A percentile compares a stretch with the other conserved stretches of the same genome.
Evolutionary conservation across 805 yeast species (phyloP).

Genomic region (Sugiyamaella boreocaroliniensis): DNA sequence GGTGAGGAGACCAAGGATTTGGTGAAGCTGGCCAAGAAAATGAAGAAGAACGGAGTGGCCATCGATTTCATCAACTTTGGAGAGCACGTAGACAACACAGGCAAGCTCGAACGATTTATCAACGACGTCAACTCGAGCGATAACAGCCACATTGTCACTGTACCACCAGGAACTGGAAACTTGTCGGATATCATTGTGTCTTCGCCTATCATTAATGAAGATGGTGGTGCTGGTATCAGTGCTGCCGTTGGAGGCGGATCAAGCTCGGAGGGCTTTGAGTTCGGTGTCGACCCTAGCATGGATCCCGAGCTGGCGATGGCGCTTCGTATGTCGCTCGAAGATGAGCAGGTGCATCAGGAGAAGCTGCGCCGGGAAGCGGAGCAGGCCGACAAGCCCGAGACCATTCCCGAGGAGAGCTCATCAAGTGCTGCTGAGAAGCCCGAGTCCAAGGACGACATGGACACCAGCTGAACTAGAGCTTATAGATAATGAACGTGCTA

Average conservation of each 20-base stretch:
- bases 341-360: slow-evolving; percentile 87
- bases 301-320: slow-evolving; percentile 98
- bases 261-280: slow-evolving; percentile 39
- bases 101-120: slow-evolving; percentile 72
- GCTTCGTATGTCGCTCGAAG: slow-evolving; percentile 86
- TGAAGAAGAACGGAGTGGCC: slow-evolving; percentile 89
- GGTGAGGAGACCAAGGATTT: slow-evolving; percentile 61
- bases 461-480: background rate
- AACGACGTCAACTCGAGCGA: slow-evolving; percentile 63
- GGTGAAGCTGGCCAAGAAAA: slow-evolving; percentile 77
- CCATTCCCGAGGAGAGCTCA: slow-evolving; percentile 7
- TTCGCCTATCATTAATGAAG: slow-evolving; percentile 67
- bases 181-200: slow-evolving; percentile 74
- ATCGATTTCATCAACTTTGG: slow-evolving; percentile 90
- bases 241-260: slow-evolving; percentile 35
- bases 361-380: slow-evolving; percentile 33
- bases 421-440: background rate
- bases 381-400: slow-evolving; percentile 4
- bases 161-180: slow-evolving; percentile 82
- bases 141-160: slow-evolving; percentile 62
- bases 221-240: slow-evolving; percentile 39
- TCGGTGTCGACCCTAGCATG: slow-evolving; percentile 78
- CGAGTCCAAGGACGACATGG: background rate
- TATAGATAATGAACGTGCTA: background rate
- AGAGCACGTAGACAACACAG: slow-evolving; percentile 70